These are phyloP conservation scores for Chaetomium sp. DNA, from an alignment of 2,329 filamentous ascomycete genomes.

Conservation along the genomic window DNA sequence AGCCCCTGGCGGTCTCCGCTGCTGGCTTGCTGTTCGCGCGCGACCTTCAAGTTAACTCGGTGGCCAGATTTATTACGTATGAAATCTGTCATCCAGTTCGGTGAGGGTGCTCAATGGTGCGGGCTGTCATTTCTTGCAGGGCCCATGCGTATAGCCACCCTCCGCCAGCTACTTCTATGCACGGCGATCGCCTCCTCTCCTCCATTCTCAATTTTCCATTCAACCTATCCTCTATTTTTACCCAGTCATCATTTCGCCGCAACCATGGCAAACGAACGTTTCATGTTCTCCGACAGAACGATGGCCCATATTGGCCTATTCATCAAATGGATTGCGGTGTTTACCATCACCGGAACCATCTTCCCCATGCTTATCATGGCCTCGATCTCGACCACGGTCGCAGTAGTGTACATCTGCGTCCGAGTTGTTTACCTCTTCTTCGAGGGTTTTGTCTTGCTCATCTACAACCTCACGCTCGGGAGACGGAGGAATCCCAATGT, in stretches of 20 bases:
- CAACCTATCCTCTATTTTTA: background rate
- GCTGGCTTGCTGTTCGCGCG: no score
- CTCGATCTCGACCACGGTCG: background rate
- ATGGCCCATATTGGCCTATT: background rate
- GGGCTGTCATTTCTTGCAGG: background rate
- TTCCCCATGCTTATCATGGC: background rate
- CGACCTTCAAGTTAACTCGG: no score
- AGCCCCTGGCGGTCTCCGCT: no score
- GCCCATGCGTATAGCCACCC: no score
- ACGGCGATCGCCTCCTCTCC: no score
- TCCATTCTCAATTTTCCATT: background rate
- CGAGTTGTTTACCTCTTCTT: background rate
- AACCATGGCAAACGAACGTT: background rate
- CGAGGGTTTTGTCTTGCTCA: background rate
- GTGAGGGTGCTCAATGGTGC: no score
- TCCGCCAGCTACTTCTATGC: no score
- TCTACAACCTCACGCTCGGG: background rate
- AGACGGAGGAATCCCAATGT: no score
- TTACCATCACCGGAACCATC: background rate
- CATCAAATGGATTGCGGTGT: background rate
- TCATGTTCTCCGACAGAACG: background rate
- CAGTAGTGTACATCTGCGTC: background rate
- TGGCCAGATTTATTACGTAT: no score
- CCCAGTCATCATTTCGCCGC: background rate
- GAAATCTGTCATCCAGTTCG: no score